Evolutionary conservation across 2,329 filamentous ascomycete genomes (phyloP), one percentile per base, ranked within the genome.

Genomic region (Fusarium fujikuroi): DNA sequence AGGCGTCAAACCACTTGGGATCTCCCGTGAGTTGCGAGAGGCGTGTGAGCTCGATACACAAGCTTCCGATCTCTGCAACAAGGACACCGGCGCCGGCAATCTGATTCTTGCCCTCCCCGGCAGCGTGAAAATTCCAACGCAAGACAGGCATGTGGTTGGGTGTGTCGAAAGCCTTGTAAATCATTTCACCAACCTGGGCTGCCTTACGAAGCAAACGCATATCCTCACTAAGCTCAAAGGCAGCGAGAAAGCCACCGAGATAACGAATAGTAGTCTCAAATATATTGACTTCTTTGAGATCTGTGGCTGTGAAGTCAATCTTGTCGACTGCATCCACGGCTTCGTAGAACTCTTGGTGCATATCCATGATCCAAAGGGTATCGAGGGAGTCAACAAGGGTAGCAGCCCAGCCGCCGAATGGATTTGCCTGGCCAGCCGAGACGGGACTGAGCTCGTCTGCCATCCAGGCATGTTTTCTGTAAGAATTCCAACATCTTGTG

Each of bases 231-330:
- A 93, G 79, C 77, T 93, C 92, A 77, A 92, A 92, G 2, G 92
- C 91, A n/a, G 89, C 88, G 62, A 93, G 77, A 61, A 93, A 86
- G 2, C 92, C 91, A 19, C 92, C 92, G 1, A 93, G 85, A 77
- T 93, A 93, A 46, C 92, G 87, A 65, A 93, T 93, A 16, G 87
- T 92, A 2, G 91, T 92, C 80, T 93, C 92, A 69, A 93, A 93
- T 1, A 92, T 83, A 70, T 92, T 92, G 72, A 93, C 87, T 37
- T 87, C 72, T 21, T 66, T 53, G 23, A 76, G 74, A 1, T 81
- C 80, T 1, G 89, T 88, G 4, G 81, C 85, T 4, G 87, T 86
- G 77, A 92, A 93, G 78, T 92, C 90, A 59, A 93, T 89, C 70
- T 76, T 75, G 19, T 87, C 83, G 10, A 90, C 87, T 3, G 88